Evolutionary conservation across 352 stramenopile genomes (phyloP), one percentile per base, ranked within the genome.

Genomic region (Phytophthora tubulina): DNA sequence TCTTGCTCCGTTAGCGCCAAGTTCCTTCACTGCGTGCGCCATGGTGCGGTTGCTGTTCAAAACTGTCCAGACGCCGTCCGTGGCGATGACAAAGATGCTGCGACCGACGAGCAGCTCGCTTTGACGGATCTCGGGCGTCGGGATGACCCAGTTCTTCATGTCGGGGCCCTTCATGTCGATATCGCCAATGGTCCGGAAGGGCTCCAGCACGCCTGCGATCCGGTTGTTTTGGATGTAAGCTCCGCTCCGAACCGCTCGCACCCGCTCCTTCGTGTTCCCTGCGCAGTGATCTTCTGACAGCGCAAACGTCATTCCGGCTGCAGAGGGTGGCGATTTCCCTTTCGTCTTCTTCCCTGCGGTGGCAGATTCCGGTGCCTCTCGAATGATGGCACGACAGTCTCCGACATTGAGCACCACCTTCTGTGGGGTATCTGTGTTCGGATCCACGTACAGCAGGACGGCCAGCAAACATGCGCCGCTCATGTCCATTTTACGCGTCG

Each of bases 141-240:
- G 63, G 39, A 95, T 88, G 35, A 94, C 85, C 86, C 85, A 94
- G 52, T 86, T 81, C 41, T 82, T 70, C 88, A 95, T 94, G 41
- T 79, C 80, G 14, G 72, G 70, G 38, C 78, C 76, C 65, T 95
- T 95, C 75, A 94, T 80, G 57, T 94, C 88, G n/a, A 94, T 85
- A 54, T 97, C 91, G 17, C 91, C 90, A 33, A 97, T 91, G 5
- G 84, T 87, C 21, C 91, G 79, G n/a, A 93, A 95, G 2, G 92
- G 88, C 36, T 93, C 90, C 5, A 97, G 53, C 35, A 94, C 76
- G 14, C 90, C 91, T 21, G 88, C 85, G 39, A 97, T 84, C 9
- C 88, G 86, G 11, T 81, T 81, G 59, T 91, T 86, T 31, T 88
- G 73, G 15, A 96, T 86, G 56, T 78, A 82, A 21, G 84, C 91